Evolutionary conservation across 1,284 basidiomycete genomes (phyloP).

Genomic region (Sporisorium graminicola): DNA sequence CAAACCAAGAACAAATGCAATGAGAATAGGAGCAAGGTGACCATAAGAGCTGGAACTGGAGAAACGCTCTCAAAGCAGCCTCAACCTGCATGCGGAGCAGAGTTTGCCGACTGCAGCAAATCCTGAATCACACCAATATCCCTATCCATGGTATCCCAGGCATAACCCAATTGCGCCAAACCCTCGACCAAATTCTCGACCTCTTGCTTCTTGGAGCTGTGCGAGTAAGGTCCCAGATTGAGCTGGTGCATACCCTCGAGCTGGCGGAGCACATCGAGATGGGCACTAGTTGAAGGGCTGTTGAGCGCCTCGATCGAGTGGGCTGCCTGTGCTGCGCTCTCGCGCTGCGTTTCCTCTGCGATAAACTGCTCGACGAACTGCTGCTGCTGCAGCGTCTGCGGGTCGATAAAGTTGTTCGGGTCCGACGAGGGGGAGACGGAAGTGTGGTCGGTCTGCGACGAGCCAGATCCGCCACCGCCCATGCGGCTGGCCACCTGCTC

Average conservation of each 20-base stretch:
- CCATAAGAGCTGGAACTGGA: too few relatives aligned
- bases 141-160: conserved; percentile 59
- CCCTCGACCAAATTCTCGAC: conserved; percentile 59
- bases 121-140: conserved; percentile 61
- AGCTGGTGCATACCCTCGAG: conserved; percentile 43
- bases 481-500: conserved; percentile 33
- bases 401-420: conserved; percentile 32
- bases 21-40: neutral
- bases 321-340: conserved; percentile 4
- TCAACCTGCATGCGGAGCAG: too few relatives aligned
- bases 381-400: conserved; percentile 31
- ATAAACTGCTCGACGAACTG: conserved; percentile 14
- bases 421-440: conserved; percentile 7
- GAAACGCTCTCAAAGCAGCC: too few relatives aligned
- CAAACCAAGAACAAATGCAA: neutral
- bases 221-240: conserved; percentile 56
- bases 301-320: conserved; percentile 3
- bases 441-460: neutral
- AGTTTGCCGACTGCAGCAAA: conserved; percentile 31
- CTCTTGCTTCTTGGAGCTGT: conserved; percentile 58
- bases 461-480: conserved; percentile 1
- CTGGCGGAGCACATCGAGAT: conserved; percentile 33
- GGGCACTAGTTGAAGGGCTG: conserved; percentile 15
- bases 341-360: conserved; percentile 16
- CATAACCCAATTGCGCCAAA: conserved; percentile 63